These are phyloP conservation scores for Eucalyptus curtisii DNA, from an alignment of 345 rosid genomes.

Conservation along the genomic window DNA sequence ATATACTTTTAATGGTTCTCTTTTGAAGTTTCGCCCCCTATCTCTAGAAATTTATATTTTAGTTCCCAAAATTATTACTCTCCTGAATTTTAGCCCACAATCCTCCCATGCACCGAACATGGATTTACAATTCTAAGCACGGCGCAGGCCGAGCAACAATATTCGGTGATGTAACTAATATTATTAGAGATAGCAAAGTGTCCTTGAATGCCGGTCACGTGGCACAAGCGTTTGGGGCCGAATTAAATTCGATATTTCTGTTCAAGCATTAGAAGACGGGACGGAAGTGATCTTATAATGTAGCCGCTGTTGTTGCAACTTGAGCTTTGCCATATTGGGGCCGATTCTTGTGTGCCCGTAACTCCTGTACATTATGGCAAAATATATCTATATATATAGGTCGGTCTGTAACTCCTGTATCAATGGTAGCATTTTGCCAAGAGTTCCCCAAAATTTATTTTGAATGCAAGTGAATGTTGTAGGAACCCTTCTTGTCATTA, in stretches of 20 bases:
- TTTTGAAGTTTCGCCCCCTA: neutral
- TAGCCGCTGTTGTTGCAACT: neutral
- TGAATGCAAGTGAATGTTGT: too few species aligned
- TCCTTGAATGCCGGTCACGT: neutral
- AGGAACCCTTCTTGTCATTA: neutral
- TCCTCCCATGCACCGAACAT: neutral
- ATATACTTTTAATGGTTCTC: neutral
- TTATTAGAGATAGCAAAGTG: neutral
- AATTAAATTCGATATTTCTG: neutral
- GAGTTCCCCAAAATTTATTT: too few species aligned
- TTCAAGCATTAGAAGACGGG: neutral
- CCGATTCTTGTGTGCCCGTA: neutral
- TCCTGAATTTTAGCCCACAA: neutral
- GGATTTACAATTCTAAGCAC: neutral
- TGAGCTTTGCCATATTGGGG: neutral
- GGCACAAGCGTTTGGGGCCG: neutral
- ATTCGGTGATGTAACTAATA: neutral
- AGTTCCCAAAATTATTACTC: neutral
- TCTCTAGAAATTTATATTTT: neutral
- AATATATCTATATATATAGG: too few species aligned
- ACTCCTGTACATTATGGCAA: too few species aligned
- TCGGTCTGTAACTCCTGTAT: too few species aligned
- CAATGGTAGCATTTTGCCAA: too few species aligned
- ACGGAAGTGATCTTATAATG: accelerated
- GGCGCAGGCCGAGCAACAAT: neutral